Base-by-base conservation (phyloP, 306 rosid species). In the Trichosanthes truncata region DNA sequence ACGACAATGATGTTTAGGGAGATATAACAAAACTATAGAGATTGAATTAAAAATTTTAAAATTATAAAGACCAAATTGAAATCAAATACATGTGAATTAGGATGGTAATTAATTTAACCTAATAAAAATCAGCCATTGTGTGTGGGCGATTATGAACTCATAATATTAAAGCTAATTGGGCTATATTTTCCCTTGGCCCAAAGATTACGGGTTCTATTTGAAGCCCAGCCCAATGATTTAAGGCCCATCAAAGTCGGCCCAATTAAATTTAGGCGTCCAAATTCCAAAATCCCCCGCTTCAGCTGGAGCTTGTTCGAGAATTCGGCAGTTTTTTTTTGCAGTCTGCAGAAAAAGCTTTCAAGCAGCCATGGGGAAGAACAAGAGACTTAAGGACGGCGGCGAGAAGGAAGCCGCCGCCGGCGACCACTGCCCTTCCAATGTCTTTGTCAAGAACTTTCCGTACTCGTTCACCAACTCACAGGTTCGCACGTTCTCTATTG, bases 371-470 rank as follows among this genome's bases (percentile, higher is more conserved):
- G 97, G 93, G 36, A 93, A 88, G 92, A 92, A 85, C 67, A 87
- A 85, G 73, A 92, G 80, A 75, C 36, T 63, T 89, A 84, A 63
- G 46, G 89, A 88, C 77, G 80, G 85, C 43, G 89, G 81, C 67
- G 90, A 80, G 33, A 51, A 74, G 57, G 80, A 80, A 68, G 35
- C 62, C 43, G 35, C 74, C 49, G 76, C 77, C 53, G 87, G 76
- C 67, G 86, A 87, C 11, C 79, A 83, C 79, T 83, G 82, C 31
- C 51, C 92, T 38, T 88, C 86, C 46, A 93, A 91, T 14, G 81
- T 95, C 14, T 89, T 91, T 52, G 94, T 95, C 76, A 83, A 95
- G 79, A 95, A 95, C 43, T 73, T 95, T 43, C 97, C 99, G 0
- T 95, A 87, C 52, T 81, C 97, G 46, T 91, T 92, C 87, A 69